These are phyloP conservation scores for Teunomyces gatunensis DNA, from an alignment of 805 yeast genomes.

Conservation along the genomic window DNA sequence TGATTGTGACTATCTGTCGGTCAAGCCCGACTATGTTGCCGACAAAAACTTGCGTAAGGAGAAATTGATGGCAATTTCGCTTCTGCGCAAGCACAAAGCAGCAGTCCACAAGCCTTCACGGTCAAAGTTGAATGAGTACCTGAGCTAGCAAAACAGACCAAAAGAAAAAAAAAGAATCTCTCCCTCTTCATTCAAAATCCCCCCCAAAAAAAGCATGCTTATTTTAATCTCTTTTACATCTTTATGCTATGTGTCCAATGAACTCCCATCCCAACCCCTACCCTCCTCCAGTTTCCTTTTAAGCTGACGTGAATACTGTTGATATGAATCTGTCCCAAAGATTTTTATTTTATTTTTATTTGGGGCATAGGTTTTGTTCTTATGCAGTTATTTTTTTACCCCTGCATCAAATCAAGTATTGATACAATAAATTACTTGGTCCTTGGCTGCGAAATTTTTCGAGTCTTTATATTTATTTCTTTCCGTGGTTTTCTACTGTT, in stretches of 20 bases:
- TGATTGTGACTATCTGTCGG: conserved; percentile 38
- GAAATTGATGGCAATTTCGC: conserved; percentile 32
- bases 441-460: conserved; percentile 3
- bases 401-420: conserved; percentile 1
- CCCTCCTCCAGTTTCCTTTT: neutral
- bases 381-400: neutral
- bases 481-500: neutral
- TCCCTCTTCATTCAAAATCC: neutral
- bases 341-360: neutral
- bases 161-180: neutral
- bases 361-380: neutral
- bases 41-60: conserved; percentile 32
- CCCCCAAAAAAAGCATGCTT: neutral
- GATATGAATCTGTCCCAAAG: too few relatives aligned
- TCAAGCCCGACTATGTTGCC: conserved; percentile 38
- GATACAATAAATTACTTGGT: conserved; percentile 2
- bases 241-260: neutral
- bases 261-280: neutral
- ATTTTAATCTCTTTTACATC: neutral
- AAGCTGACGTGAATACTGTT: neutral
- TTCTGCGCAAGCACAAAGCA: conserved; percentile 21
- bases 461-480: conserved; percentile 1
- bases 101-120: conserved; percentile 1
- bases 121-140: neutral
- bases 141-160: neutral